These are phyloP conservation scores for Dendrobium officinale DNA, from an alignment of 106 monocot genomes.

Conservation along the genomic window DNA sequence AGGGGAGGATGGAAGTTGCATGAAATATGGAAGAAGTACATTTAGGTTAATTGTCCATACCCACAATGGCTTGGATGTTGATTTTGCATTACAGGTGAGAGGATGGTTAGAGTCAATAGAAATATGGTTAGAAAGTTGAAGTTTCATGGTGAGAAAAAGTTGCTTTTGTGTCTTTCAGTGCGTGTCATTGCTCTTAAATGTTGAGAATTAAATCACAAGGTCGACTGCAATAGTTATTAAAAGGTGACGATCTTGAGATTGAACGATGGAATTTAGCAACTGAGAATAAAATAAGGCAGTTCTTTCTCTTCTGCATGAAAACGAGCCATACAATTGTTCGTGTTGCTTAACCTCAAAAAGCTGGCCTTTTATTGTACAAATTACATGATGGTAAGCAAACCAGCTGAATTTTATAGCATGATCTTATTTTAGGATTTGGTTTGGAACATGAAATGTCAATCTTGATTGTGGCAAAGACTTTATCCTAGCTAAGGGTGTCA, in stretches of 20 bases:
- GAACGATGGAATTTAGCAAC: not conserved
- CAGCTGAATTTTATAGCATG: not conserved
- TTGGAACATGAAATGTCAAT: not conserved
- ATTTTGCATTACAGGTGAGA: not conserved
- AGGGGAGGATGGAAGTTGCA: not conserved
- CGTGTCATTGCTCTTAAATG: not conserved
- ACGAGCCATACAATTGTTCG: not conserved
- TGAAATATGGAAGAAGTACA: not conserved
- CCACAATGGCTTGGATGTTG: not conserved
- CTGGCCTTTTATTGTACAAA: not conserved
- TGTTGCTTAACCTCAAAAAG: not conserved
- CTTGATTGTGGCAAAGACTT: not conserved
- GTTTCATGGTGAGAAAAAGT: not conserved
- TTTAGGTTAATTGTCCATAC: not conserved
- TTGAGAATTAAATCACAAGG: not conserved
- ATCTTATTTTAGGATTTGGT: not conserved
- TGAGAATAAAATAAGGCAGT: not conserved
- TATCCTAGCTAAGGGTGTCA: not conserved
- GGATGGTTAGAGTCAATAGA: not conserved
- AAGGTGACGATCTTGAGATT: constrained; percentile 3
- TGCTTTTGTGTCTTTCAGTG: not conserved
- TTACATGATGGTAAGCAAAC: not conserved
- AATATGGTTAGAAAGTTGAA: not conserved
- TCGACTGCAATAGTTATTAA: not conserved
- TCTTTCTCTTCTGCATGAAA: not conserved